Evolutionary conservation across 2,329 filamentous ascomycete species (phyloP).

Genomic region (Fusarium brevicatenulatum): DNA sequence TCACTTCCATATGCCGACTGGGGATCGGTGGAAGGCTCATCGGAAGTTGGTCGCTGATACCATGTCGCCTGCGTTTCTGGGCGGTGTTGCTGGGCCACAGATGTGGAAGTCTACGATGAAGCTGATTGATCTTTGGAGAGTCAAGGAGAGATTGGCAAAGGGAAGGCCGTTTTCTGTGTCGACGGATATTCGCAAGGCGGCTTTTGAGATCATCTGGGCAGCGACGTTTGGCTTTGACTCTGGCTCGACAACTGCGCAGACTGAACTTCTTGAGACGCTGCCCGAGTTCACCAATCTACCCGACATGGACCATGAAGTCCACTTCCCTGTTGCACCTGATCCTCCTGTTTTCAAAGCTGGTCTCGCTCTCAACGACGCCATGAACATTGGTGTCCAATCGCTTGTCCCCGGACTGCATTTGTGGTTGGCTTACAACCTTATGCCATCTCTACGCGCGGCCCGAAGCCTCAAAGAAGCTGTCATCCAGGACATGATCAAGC

Average conservation of each 20-base stretch:
- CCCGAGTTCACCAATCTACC: not conserved
- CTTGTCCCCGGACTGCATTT: not conserved
- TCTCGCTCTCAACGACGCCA: not conserved
- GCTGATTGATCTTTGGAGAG: not conserved
- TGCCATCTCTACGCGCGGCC: not conserved
- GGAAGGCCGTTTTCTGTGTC: not conserved
- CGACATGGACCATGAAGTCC: not conserved
- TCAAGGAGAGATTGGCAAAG: not conserved
- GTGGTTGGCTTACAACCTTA: not conserved
- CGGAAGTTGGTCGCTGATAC: not conserved
- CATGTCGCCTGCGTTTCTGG: not conserved
- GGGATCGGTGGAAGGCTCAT: not conserved
- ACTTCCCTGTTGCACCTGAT: not conserved
- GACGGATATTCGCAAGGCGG: not conserved
- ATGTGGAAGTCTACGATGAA: constrained; percentile 1
- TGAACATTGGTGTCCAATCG: not conserved
- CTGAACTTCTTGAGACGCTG: not conserved
- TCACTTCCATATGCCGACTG: not conserved
- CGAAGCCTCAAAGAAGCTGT: not conserved
- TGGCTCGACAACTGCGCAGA: not conserved
- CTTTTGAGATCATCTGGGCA: constrained; percentile 1
- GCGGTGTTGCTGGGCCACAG: not conserved
- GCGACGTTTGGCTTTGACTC: not conserved
- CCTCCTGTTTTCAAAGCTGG: not conserved
- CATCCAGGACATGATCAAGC: not conserved